Conservation (phyloP, 306 rosid species). For the Myrica gale region DNA sequence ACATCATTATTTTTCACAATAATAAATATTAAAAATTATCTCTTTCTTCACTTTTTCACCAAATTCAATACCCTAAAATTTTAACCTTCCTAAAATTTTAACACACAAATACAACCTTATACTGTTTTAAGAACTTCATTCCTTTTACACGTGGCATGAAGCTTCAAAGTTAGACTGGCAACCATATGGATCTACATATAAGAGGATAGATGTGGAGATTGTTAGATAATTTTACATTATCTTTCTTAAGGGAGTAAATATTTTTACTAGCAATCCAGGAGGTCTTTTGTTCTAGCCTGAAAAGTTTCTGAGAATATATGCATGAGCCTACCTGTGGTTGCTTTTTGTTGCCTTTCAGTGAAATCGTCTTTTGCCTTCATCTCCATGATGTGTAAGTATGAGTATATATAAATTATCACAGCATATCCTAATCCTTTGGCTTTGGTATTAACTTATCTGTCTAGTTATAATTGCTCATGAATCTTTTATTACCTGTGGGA, state of each 20-base stretch:
- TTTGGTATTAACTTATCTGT: neutral
- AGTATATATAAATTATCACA: neutral
- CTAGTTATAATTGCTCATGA: neutral
- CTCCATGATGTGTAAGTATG: neutral
- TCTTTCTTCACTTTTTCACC: no score
- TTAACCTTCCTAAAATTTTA: no score
- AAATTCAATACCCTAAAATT: no score
- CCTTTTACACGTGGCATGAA: neutral
- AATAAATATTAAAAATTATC: no score
- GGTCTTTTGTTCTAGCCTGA: neutral
- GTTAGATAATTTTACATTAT: neutral
- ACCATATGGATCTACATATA: neutral
- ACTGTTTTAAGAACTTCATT: neutral
- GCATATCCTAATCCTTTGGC: neutral
- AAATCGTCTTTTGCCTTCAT: neutral
- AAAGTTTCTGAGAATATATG: neutral
- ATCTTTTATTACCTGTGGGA: no score
- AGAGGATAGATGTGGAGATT: neutral
- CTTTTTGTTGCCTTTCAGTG: neutral
- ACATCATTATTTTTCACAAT: no score
- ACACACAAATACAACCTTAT: no score
- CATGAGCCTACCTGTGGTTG: neutral
- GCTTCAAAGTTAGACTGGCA: neutral
- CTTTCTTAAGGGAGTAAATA: neutral
- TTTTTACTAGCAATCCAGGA: neutral